Conservation (phyloP, 352 stramenopile genomes). For the Pythium monospermum region DNA sequence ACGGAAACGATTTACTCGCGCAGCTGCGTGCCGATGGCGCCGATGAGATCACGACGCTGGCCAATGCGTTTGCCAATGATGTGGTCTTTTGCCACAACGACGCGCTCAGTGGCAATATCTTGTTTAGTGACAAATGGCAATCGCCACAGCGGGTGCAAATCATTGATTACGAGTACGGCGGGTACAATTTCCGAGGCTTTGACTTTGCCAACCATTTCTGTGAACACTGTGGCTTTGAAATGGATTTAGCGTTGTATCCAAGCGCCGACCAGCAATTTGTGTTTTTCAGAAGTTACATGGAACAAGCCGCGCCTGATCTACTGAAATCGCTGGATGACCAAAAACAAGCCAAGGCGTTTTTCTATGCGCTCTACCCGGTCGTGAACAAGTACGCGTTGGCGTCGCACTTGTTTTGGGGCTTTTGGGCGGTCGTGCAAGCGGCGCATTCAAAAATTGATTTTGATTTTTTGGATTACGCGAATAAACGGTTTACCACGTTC, state of each 20-base stretch:
- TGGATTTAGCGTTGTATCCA: conserved; percentile 85
- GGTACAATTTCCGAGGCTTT: conserved; percentile 91
- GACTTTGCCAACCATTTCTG: conserved; percentile 96
- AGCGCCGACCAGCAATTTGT: conserved; percentile 71
- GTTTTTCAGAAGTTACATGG: conserved; percentile 88
- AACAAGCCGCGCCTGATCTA: conserved; percentile 51
- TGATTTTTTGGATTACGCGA: conserved; percentile 84
- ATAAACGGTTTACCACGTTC: conserved; percentile 79
- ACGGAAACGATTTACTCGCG: conserved; percentile 54
- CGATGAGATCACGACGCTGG: conserved; percentile 76
- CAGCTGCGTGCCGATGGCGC: conserved; percentile 31
- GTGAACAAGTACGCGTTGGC: conserved; percentile 87
- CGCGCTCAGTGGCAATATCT: conserved; percentile 84
- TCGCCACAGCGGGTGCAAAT: conserved; percentile 88
- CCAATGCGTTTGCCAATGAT: conserved; percentile 67
- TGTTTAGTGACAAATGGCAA: conserved; percentile 72
- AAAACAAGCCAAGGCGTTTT: conserved; percentile 77
- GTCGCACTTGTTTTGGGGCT: conserved; percentile 92
- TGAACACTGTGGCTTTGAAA: conserved; percentile 92
- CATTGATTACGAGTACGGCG: conserved; percentile 95
- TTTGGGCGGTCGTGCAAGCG: conserved; percentile 92
- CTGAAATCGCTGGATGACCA: conserved; percentile 60
- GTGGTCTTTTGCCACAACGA: conserved; percentile 94
- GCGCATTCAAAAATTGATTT: conserved; percentile 89
- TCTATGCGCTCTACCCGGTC: conserved; percentile 73